Evolutionary conservation across 78 protist genomes (phyloP).

Genomic region (Dictyostelium citrinum): DNA sequence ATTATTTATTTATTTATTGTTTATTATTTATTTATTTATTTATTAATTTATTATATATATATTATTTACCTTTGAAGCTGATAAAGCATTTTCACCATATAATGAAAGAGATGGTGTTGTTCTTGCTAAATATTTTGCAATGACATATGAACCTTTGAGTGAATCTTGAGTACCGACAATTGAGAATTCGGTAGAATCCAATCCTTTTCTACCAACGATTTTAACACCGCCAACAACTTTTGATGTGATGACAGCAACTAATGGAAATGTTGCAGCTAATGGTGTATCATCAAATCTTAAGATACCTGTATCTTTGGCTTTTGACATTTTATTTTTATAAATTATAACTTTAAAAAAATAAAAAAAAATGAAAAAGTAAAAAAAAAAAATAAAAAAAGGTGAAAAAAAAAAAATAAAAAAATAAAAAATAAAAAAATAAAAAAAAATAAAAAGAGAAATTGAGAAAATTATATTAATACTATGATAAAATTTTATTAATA

Average conservation of each 20-base stretch:
- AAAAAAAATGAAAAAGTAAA: neutral
- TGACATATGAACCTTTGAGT: slow-evolving; percentile 31
- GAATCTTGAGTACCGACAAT: neutral
- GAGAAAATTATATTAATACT: neutral
- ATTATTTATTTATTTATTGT: too few relatives aligned
- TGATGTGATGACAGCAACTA: neutral
- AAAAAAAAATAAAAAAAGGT: neutral
- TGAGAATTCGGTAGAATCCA: slow-evolving; percentile 37
- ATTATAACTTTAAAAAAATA: neutral
- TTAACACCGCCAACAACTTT: slow-evolving; percentile 50
- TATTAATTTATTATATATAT: too few relatives aligned
- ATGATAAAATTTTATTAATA: too few relatives aligned
- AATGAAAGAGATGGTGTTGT: neutral
- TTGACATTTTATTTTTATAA: neutral
- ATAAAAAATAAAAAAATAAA: neutral
- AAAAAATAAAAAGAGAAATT: too few relatives aligned
- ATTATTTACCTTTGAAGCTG: slow-evolving; percentile 28
- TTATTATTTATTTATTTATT: too few relatives aligned
- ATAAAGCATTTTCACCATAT: slow-evolving; percentile 44
- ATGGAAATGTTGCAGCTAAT: slow-evolving; percentile 28
- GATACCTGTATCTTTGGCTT: slow-evolving; percentile 23
- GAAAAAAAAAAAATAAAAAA: neutral
- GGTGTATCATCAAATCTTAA: slow-evolving; percentile 62
- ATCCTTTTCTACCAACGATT: slow-evolving; percentile 56
- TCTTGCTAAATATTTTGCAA: slow-evolving; percentile 60